phyloP scores from a whole-genome alignment of 805 yeast species.

The Huiozyma naganishii region DNA sequence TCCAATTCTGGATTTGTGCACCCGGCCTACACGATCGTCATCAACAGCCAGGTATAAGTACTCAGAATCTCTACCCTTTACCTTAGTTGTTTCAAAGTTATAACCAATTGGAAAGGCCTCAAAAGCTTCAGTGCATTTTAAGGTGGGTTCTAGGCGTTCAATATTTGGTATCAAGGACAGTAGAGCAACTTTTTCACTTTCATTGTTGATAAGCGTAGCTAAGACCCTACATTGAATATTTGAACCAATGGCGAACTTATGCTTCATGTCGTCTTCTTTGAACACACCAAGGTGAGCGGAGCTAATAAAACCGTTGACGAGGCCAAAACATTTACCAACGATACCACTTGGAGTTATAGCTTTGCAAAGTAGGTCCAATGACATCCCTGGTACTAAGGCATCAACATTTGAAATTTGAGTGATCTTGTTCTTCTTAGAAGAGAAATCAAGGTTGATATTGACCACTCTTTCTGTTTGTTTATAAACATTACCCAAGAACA shows the following conservation, averaged over 20 bases:
- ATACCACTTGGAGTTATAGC: conserved; percentile 53
- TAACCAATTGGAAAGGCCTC: conserved; percentile 78
- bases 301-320: conserved; percentile 60
- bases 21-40: conserved; percentile 52
- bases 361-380: conserved; percentile 62
- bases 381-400: conserved; percentile 75
- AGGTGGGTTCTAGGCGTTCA: conserved; percentile 18
- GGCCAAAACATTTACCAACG: conserved; percentile 61
- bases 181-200: conserved; percentile 48
- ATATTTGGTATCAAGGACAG: conserved; percentile 50
- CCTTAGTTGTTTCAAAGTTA: conserved; percentile 38
- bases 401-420: conserved; percentile 61
- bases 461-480: conserved; percentile 35
- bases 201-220: conserved; percentile 43
- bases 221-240: conserved; percentile 59
- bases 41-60: conserved; percentile 52
- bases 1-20: conserved; percentile 64
- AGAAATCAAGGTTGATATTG: conserved; percentile 43
- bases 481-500: conserved; percentile 49
- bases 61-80: conserved; percentile 48
- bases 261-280: conserved; percentile 38
- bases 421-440: conserved; percentile 37
- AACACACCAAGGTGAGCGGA: conserved; percentile 51
- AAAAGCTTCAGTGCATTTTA: conserved; percentile 28
- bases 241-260: conserved; percentile 58